Evolutionary conservation across 2,329 filamentous ascomycete genomes (phyloP).

Genomic region (Aspergillus fischeri): DNA sequence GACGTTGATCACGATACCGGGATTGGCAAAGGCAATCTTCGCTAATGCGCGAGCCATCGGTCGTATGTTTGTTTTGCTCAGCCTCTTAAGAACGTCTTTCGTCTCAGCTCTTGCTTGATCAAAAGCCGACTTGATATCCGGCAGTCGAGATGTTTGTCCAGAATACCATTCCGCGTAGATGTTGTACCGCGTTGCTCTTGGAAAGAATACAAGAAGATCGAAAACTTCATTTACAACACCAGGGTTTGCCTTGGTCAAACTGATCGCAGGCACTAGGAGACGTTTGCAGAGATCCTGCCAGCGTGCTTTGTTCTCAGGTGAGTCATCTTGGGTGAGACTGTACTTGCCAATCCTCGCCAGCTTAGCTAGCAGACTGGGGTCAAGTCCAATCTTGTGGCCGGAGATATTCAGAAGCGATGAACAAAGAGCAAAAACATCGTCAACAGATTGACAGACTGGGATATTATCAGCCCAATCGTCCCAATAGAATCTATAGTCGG

Average conservation of each 20-base stretch:
- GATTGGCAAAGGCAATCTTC: constrained; percentile 87
- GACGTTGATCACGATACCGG: constrained; percentile 84
- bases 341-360: constrained; percentile 78
- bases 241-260: constrained; percentile 78
- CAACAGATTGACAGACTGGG: constrained; percentile 81
- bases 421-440: constrained; percentile 86
- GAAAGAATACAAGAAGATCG: constrained; percentile 73
- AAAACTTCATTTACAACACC: constrained; percentile 82
- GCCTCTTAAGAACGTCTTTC: constrained; percentile 77
- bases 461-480: constrained; percentile 95
- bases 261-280: constrained; percentile 81
- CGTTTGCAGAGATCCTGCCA: constrained; percentile 84
- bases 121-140: constrained; percentile 76
- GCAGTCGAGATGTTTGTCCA: constrained; percentile 69
- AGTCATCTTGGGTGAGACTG: constrained; percentile 67
- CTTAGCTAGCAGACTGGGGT: constrained; percentile 72
- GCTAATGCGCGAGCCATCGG: constrained; percentile 84
- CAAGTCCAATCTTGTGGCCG: constrained; percentile 84
- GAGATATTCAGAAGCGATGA: constrained; percentile 78
- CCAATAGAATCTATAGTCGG: constrained; percentile 88
- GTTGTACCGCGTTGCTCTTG: constrained; percentile 71
- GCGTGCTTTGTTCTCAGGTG: constrained; percentile 64
- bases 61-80: constrained; percentile 81
- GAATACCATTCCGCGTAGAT: constrained; percentile 94
- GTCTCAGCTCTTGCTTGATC: constrained; percentile 73